Evolutionary conservation across 805 yeast species (phyloP).

Genomic region (Sugiyamaella chiloensis): DNA sequence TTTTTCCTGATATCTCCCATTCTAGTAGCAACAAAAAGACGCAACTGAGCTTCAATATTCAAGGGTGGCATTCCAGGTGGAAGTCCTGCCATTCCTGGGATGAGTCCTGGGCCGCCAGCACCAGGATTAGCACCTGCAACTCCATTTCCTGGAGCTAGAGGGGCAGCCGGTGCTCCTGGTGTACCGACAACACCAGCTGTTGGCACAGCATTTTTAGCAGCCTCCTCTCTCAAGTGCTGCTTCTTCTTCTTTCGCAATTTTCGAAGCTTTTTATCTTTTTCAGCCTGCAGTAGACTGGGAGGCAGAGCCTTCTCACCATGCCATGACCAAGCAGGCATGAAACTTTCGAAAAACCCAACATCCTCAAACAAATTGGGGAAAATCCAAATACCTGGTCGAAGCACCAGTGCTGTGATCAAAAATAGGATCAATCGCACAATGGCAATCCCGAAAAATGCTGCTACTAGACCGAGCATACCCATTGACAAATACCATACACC

Average conservation of each 20-base stretch:
- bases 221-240: slow-evolving; percentile 18
- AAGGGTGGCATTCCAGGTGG: not conserved
- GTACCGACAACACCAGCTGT: slow-evolving; percentile 2
- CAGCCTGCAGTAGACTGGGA: not conserved
- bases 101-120: not conserved
- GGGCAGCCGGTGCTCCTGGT: slow-evolving; percentile 1
- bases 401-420: slow-evolving; percentile 51
- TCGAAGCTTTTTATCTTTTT: slow-evolving; percentile 4
- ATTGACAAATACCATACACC: slow-evolving; percentile 91
- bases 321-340: slow-evolving; percentile 86
- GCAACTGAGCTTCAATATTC: slow-evolving; percentile 1
- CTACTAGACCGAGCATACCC: slow-evolving; percentile 69
- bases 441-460: slow-evolving; percentile 72
- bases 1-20: slow-evolving; percentile 5
- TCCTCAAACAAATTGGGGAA: slow-evolving; percentile 96
- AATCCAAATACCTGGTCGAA: slow-evolving; percentile 84
- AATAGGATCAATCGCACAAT: slow-evolving; percentile 73
- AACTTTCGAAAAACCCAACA: slow-evolving; percentile 89
- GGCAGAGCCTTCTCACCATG: slow-evolving; percentile 41
- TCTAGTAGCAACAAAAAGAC: not conserved
- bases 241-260: slow-evolving; percentile 23
- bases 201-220: not conserved
- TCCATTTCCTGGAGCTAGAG: not conserved
- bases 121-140: not conserved
- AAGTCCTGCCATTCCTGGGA: not conserved